Base-by-base conservation (phyloP, 106 monocot species). In the Xerophyta viscosa region DNA sequence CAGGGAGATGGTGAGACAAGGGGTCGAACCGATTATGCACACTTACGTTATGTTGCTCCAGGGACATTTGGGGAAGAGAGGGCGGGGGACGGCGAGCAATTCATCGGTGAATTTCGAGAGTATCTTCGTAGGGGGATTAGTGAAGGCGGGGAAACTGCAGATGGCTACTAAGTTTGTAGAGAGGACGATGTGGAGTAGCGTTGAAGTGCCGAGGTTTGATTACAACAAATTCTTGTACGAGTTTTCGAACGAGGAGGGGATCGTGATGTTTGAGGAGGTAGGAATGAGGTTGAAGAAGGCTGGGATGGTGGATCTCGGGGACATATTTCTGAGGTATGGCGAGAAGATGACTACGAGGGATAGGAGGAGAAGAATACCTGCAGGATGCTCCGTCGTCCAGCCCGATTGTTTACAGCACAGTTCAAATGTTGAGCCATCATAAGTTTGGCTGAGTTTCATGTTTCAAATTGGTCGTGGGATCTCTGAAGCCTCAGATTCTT, bases 31-130 rank as follows among this genome's bases (percentile, higher is more conserved):
- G 0, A 77, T 25, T 20, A 93, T 93, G 92, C 92, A 92, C 56
- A 92, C 87, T 0, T 92, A 87, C 57, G 64, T 93, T 6, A 94
- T 88, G 87, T 64, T 94, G 8, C 63, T 94, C 21, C 88, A 94
- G 54, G 87, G 93, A 27, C 93, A 88, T 31, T 27, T 89, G 64
- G 84, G 88, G 60, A 78, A 72, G 74, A 84, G 77, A 51, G 87
- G 93, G 25, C n/a, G n/a, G n/a, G 77, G 88, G 62, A 88, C 81
- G 62, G 84, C 61, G 27, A 76, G 54, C 30, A 78, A 88, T 39
- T 61, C 67, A 19, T 0, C 51, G 24, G 81, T 89, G 58, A 89
- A 89, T 24, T 96, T 82, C 23, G 81, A 71, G 50, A 85, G 68
- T 45, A 68, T 85, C 2, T 96, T 96, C 59, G 78, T 88, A 17